phyloP scores from a whole-genome alignment of 768 basidiomycete genomes.

The Podaxis sp. region DNA sequence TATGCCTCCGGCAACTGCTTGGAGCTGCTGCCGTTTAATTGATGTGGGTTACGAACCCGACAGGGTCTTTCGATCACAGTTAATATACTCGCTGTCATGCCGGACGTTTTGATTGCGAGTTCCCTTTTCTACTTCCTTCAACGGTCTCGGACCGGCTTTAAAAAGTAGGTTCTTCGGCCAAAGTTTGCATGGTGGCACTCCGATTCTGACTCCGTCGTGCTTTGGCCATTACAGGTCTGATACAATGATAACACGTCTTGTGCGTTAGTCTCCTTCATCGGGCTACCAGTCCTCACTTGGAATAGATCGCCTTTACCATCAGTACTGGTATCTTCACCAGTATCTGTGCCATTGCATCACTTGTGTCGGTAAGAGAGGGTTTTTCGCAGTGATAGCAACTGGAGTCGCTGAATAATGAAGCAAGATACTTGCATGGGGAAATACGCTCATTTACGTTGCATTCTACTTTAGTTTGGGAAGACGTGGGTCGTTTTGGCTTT shows the following conservation, averaged over 20 bases:
- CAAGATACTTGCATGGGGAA: slow-evolving; percentile 43
- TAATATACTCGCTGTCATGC: slow-evolving; percentile 45
- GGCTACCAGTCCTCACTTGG: not conserved
- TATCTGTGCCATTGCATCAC: slow-evolving; percentile 27
- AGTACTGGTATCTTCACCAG: slow-evolving; percentile 41
- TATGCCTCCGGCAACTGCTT: slow-evolving; percentile 9
- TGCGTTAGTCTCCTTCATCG: slow-evolving; percentile 15
- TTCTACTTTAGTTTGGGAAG: slow-evolving; percentile 56
- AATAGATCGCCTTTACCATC: slow-evolving; percentile 50
- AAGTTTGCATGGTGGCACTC: not conserved
- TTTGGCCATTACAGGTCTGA: slow-evolving; percentile 33
- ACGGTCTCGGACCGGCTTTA: slow-evolving; percentile 49
- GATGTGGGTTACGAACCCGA: not conserved
- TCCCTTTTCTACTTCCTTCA: slow-evolving; percentile 46
- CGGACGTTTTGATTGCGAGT: slow-evolving; percentile 47
- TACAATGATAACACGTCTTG: slow-evolving; percentile 48
- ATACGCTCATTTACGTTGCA: slow-evolving; percentile 51
- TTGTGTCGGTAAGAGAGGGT: slow-evolving; percentile 24
- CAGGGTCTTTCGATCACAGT: slow-evolving; percentile 54
- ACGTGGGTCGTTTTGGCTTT: slow-evolving; percentile 25
- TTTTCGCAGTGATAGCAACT: not conserved
- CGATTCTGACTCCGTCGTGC: not conserved
- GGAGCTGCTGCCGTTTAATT: slow-evolving; percentile 4
- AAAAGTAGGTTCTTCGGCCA: slow-evolving; percentile 29
- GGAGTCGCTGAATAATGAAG: not conserved